A percentile compares a stretch with the other conserved stretches of the same genome.
Conservation (phyloP, 208 protist genomes). For the Leishmania martiniquensis region DNA sequence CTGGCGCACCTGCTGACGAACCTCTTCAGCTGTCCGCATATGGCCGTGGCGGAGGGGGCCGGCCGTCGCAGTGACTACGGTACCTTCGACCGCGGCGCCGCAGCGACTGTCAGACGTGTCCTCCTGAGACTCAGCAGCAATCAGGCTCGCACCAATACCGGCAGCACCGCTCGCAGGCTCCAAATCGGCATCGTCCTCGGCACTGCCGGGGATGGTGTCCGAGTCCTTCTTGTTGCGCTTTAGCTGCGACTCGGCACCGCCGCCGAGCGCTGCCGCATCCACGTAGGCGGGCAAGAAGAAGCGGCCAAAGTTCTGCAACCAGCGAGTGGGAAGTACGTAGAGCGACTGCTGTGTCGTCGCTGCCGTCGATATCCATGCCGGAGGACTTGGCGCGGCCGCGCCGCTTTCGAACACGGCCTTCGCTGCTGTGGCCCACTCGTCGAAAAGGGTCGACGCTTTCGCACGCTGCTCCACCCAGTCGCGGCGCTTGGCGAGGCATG, state of each 20-base stretch:
- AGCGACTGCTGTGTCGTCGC: constrained; percentile 4
- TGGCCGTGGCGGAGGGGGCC: constrained; percentile 15
- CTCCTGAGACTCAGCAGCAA: background rate
- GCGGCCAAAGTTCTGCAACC: constrained; percentile 65
- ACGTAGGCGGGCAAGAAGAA: constrained; percentile 60
- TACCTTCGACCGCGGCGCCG: background rate
- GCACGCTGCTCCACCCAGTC: constrained; percentile 28
- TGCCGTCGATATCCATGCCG: constrained; percentile 7
- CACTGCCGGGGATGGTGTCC: background rate
- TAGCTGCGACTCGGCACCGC: constrained; percentile 32
- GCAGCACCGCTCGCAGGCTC: background rate
- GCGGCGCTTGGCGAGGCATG: constrained; percentile 20
- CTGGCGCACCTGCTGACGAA: constrained; percentile 21
- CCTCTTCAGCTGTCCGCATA: constrained; percentile 13
- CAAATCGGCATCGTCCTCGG: background rate
- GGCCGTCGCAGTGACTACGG: background rate
- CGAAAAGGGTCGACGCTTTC: constrained; percentile 20
- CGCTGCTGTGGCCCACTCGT: constrained; percentile 37
- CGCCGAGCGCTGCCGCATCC: constrained; percentile 34
- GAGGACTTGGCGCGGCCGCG: constrained; percentile 1
- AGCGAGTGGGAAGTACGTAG: constrained; percentile 66
- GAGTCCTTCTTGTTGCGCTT: constrained; percentile 35
- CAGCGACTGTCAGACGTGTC: background rate
- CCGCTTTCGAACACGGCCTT: constrained; percentile 33
- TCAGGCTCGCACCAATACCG: too few species aligned